Evolutionary conservation across 192 early-diverging fungal genomes (phyloP).

Genomic region (Ramicandelaber brevisporus): DNA sequence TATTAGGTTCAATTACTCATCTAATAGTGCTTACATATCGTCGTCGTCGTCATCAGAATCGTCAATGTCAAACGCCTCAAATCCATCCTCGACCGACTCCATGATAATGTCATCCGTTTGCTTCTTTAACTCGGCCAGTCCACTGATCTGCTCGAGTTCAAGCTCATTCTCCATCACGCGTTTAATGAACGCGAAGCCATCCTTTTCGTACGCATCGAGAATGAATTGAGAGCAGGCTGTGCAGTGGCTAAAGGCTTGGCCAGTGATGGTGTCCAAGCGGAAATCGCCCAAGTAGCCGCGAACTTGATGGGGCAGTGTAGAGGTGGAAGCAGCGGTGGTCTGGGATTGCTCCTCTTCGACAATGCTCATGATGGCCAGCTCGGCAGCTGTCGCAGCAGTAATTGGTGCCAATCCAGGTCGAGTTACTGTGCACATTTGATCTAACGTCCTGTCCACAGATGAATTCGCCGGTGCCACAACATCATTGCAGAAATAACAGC

Average conservation of each 20-base stretch:
- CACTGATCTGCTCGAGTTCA: slow-evolving; percentile 64
- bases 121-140: slow-evolving; percentile 48
- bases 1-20: no score
- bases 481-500: slow-evolving; percentile 98
- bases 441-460: slow-evolving; percentile 72
- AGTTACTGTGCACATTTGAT: slow-evolving; percentile 97
- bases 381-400: slow-evolving; percentile 65
- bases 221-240: slow-evolving; percentile 60
- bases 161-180: slow-evolving; percentile 32
- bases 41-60: slow-evolving; percentile 12
- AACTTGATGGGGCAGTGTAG: slow-evolving; percentile 76
- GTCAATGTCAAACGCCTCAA: slow-evolving; percentile 57
- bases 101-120: slow-evolving; percentile 52
- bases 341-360: slow-evolving; percentile 54
- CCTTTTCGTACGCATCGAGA: slow-evolving; percentile 27
- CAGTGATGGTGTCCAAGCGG: slow-evolving; percentile 55
- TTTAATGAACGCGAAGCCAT: slow-evolving; percentile 49
- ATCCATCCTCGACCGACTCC: no score
- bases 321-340: slow-evolving; percentile 7
- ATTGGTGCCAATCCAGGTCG: slow-evolving; percentile 82
- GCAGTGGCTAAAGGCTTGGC: slow-evolving; percentile 66
- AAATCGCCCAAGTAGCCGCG: slow-evolving; percentile 75
- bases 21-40: slow-evolving; percentile 10
- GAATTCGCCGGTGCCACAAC: slow-evolving; percentile 93
- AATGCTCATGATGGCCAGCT: slow-evolving; percentile 69